These are phyloP conservation scores for Angophora floribunda DNA, from an alignment of 345 rosid genomes.

Conservation along the genomic window DNA sequence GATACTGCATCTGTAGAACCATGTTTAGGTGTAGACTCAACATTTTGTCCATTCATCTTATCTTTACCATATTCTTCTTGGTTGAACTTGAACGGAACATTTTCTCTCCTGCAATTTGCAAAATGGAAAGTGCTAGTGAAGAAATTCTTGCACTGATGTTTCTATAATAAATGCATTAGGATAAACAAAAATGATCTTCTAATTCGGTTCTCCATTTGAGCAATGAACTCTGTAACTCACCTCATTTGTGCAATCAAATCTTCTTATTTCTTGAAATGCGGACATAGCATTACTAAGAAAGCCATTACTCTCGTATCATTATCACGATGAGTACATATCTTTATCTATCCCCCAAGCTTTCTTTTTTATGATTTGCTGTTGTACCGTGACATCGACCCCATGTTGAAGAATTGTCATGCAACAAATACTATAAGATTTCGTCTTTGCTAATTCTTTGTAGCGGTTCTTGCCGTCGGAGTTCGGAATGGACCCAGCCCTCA, in stretches of 20 bases:
- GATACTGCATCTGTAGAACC: not conserved
- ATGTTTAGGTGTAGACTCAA: not conserved
- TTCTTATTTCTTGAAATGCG: not conserved
- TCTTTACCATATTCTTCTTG: not conserved
- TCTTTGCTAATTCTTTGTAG: conserved; percentile 8
- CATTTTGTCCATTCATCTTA: not conserved
- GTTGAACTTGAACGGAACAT: not conserved
- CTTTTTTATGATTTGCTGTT: not conserved
- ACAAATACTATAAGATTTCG: no score
- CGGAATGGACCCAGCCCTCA: conserved; percentile 75
- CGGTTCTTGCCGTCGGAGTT: conserved; percentile 86
- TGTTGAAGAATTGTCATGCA: not conserved
- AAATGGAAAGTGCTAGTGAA: not conserved
- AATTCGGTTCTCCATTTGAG: not conserved
- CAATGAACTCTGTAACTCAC: not conserved
- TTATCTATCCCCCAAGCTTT: not conserved
- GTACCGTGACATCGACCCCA: not conserved
- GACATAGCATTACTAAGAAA: not conserved
- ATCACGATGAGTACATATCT: not conserved
- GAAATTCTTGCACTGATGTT: not conserved
- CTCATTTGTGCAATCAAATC: not conserved
- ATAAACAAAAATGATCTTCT: not conserved
- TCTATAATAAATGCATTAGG: not conserved
- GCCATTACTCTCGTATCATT: not conserved
- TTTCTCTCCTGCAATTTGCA: not conserved